These are phyloP conservation scores for Suhomyces pyralidae DNA, from an alignment of 805 yeast genomes.

Conservation along the genomic window DNA sequence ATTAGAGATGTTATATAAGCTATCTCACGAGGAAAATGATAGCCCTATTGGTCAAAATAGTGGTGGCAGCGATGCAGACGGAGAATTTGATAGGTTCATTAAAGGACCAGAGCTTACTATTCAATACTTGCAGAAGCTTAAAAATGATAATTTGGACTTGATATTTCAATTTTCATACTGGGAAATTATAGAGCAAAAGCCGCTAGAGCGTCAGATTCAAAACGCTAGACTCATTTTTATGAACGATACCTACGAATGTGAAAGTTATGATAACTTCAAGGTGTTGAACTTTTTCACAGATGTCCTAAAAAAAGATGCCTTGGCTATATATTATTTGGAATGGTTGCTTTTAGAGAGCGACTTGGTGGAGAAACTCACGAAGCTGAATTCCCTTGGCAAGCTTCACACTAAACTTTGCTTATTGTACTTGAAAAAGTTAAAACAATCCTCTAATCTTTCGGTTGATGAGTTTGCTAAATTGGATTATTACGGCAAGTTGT, in stretches of 20 bases:
- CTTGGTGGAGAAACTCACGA: slow-evolving; percentile 15
- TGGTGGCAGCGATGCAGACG: slow-evolving; percentile 12
- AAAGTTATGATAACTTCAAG: slow-evolving; percentile 49
- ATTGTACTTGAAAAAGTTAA: slow-evolving; percentile 28
- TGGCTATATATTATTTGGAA: slow-evolving; percentile 44
- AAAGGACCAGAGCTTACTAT: slow-evolving; percentile 45
- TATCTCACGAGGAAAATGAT: slow-evolving; percentile 14
- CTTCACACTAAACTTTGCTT: slow-evolving; percentile 36
- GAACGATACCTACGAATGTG: slow-evolving; percentile 60
- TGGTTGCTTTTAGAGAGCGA: slow-evolving; percentile 41
- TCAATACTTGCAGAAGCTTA: slow-evolving; percentile 56
- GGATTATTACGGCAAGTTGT: slow-evolving; percentile 29
- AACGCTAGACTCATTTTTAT: slow-evolving; percentile 55
- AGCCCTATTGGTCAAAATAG: neutral
- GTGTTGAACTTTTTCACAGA: slow-evolving; percentile 52
- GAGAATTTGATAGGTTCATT: slow-evolving; percentile 25
- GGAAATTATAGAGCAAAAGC: slow-evolving; percentile 37
- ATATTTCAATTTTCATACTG: slow-evolving; percentile 56
- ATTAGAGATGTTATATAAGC: slow-evolving; percentile 49
- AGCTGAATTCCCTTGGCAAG: slow-evolving; percentile 18
- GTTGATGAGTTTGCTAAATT: slow-evolving; percentile 12
- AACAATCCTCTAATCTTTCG: slow-evolving; percentile 7
- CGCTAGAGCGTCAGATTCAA: slow-evolving; percentile 13
- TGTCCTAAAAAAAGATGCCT: slow-evolving; percentile 16
- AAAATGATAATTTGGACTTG: slow-evolving; percentile 46